Evolutionary conservation across 495 filamentous ascomycete genomes (phyloP).

Genomic region (Penicillium goetzii): DNA sequence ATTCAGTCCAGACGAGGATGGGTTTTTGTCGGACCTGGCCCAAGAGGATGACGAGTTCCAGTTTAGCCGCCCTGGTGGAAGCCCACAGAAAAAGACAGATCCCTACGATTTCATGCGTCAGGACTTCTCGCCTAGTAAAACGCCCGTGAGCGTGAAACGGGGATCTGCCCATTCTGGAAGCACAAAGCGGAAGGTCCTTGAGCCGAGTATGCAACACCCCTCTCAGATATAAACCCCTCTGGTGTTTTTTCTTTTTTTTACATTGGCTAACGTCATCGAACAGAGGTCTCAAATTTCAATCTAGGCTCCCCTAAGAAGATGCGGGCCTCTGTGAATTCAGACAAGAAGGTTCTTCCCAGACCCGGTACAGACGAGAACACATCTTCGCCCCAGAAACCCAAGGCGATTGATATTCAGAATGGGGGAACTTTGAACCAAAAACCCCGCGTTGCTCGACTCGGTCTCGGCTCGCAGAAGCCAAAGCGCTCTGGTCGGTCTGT

Average conservation of each 20-base stretch:
- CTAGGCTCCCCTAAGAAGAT: conserved; percentile 36
- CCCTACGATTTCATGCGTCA: conserved; percentile 14
- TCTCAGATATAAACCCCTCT: not conserved
- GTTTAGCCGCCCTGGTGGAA: conserved; percentile 42
- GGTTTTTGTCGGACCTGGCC: conserved; percentile 24
- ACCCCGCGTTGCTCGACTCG: conserved; percentile 15
- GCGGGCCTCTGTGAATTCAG: conserved; percentile 15
- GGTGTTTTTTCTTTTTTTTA: no score
- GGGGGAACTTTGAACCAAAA: conserved; percentile 14
- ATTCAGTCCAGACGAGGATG: conserved; percentile 59
- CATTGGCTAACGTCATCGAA: conserved; percentile 29
- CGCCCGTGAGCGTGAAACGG: conserved; percentile 23
- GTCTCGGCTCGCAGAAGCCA: conserved; percentile 17
- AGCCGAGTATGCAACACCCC: conserved; percentile 57
- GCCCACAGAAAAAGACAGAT: conserved; percentile 17
- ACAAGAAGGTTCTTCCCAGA: conserved; percentile 20
- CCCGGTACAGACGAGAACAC: conserved; percentile 21
- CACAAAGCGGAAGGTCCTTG: conserved; percentile 56
- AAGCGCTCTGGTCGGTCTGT: conserved; percentile 18
- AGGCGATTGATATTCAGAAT: conserved; percentile 16
- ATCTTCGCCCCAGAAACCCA: conserved; percentile 24
- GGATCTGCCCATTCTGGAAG: conserved; percentile 21
- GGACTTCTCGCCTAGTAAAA: conserved; percentile 27
- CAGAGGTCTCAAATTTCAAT: conserved; percentile 60
- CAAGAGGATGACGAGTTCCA: conserved; percentile 53